Conservation (phyloP, 345 rosid genomes). For the Eucalyptus pauciflora region DNA sequence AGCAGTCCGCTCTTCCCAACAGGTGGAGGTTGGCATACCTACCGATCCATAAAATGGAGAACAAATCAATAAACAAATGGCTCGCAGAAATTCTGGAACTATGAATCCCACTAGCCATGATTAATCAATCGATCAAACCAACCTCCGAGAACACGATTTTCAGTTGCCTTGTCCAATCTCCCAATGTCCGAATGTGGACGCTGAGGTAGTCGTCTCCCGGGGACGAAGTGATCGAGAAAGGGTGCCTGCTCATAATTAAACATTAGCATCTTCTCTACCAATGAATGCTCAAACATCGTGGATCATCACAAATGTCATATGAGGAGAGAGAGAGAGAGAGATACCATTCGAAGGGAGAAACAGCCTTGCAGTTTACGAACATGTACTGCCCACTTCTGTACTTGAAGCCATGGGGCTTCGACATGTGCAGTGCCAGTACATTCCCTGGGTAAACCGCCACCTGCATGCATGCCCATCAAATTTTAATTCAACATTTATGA, state of each 20-base stretch:
- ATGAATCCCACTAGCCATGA: neutral
- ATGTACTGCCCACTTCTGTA: slow-evolving; percentile 93
- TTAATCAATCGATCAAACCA: neutral
- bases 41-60: neutral
- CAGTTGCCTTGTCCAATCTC: slow-evolving; percentile 88
- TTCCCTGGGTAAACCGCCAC: slow-evolving; percentile 86
- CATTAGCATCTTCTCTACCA: neutral
- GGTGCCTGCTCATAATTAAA: slow-evolving; percentile 37
- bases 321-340: neutral
- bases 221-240: slow-evolving; percentile 90
- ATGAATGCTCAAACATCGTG: neutral
- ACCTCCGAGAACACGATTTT: slow-evolving; percentile 71
- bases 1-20: slow-evolving; percentile 59
- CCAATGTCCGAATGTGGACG: slow-evolving; percentile 76
- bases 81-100: neutral
- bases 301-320: neutral
- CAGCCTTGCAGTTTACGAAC: slow-evolving; percentile 78
- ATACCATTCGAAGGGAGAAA: slow-evolving; percentile 78
- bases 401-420: slow-evolving; percentile 79
- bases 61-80: neutral
- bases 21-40: slow-evolving; percentile 50
- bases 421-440: slow-evolving; percentile 71
- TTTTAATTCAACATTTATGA: neutral
- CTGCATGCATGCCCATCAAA: slow-evolving; percentile 1
- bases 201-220: slow-evolving; percentile 83